phyloP scores from a whole-genome alignment of 2,329 filamentous ascomycete genomes.

The Endothia cerciana region DNA sequence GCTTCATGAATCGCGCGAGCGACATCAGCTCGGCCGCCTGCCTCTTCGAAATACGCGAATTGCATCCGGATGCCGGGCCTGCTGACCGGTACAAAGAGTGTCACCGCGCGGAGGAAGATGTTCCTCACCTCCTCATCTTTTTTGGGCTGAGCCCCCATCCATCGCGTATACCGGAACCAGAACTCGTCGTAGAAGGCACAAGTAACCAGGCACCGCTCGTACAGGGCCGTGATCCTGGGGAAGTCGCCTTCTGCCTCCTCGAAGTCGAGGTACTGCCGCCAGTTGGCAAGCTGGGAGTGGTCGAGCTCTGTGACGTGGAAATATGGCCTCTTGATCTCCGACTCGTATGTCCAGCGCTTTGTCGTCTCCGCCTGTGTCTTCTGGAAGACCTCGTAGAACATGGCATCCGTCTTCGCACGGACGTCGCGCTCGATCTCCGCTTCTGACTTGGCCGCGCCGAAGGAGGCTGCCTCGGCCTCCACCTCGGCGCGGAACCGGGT shows the following conservation, averaged over 20 bases:
- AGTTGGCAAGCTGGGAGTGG: conserved; percentile 81
- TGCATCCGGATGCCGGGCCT: conserved; percentile 82
- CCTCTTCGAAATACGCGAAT: conserved; percentile 95
- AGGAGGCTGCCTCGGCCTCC: conserved; percentile 62
- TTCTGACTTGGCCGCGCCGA: conserved; percentile 60
- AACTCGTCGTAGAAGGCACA: conserved; percentile 97
- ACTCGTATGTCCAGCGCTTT: conserved; percentile 93
- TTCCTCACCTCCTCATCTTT: conserved; percentile 91
- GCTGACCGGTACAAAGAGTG: conserved; percentile 84
- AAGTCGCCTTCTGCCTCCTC: conserved; percentile 86
- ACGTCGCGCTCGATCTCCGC: conserved; percentile 84
- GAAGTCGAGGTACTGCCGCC: conserved; percentile 96
- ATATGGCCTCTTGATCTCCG: conserved; percentile 92
- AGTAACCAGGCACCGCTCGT: conserved; percentile 91
- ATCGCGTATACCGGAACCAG: conserved; percentile 95
- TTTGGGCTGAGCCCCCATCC: conserved; percentile 81
- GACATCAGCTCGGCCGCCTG: conserved; percentile 73
- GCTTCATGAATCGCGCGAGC: conserved; percentile 84
- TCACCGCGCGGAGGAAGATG: conserved; percentile 87
- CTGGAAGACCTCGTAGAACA: conserved; percentile 80
- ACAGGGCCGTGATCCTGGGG: conserved; percentile 76
- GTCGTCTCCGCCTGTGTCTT: conserved; percentile 85
- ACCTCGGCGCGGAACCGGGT: conserved; percentile 73
- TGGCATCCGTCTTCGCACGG: conserved; percentile 75
- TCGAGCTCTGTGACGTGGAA: conserved; percentile 96